phyloP scores from a whole-genome alignment of 2,329 filamentous ascomycete species.

The Zymoseptoria tritici region DNA sequence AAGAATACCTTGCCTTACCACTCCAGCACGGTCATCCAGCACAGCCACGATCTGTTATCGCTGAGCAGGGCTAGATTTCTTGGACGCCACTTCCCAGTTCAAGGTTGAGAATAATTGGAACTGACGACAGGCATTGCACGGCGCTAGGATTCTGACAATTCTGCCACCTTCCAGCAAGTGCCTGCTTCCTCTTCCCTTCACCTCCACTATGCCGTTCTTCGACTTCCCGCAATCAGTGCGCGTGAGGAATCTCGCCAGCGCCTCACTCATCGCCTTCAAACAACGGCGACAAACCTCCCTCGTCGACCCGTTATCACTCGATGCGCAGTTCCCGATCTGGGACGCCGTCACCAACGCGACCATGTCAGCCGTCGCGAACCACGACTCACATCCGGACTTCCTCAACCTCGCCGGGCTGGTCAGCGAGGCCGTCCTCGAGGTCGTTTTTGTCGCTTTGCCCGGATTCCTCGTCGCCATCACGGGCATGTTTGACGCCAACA shows the following conservation, averaged over 20 bases:
- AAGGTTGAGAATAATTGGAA: neutral
- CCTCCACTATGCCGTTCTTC: conserved; percentile 37
- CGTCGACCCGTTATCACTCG: conserved; percentile 22
- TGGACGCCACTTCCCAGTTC: neutral
- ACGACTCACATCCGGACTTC: conserved; percentile 50
- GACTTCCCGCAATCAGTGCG: conserved; percentile 42
- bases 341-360: conserved; percentile 26
- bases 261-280: conserved; percentile 34
- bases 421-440: conserved; percentile 89
- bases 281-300: conserved; percentile 25
- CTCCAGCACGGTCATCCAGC: neutral
- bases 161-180: neutral
- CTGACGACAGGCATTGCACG: neutral
- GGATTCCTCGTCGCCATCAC: conserved; percentile 86
- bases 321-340: conserved; percentile 23
- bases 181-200: neutral
- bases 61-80: neutral
- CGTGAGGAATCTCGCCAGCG: conserved; percentile 22
- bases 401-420: conserved; percentile 70
- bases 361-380: conserved; percentile 16
- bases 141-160: neutral
- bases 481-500: conserved; percentile 90
- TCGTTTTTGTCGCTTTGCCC: conserved; percentile 88
- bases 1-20: neutral
- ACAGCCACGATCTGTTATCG: neutral